A percentile compares a stretch with the other conserved stretches of the same genome.
Conservation (phyloP, 768 basidiomycete genomes). For the Lactarius pseudohatsudake region DNA sequence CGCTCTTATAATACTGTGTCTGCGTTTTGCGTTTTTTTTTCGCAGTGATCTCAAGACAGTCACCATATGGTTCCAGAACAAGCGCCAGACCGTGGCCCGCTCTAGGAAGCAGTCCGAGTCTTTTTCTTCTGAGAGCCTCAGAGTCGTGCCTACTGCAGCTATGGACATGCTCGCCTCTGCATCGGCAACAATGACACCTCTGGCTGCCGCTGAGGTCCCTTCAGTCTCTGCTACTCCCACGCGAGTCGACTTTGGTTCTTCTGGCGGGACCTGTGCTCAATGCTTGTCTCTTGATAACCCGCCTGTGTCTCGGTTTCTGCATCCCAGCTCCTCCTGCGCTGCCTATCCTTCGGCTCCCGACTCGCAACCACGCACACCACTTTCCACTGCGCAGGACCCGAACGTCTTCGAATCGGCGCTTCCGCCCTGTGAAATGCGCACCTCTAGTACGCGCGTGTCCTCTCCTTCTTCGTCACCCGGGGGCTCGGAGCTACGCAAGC, state of each 20-base stretch:
- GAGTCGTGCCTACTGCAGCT: conserved; percentile 1
- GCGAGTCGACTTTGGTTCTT: background rate
- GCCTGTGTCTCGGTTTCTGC: background rate
- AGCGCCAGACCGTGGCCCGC: conserved; percentile 51
- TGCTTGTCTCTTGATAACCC: background rate
- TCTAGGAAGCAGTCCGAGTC: conserved; percentile 36
- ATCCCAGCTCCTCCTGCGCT: background rate
- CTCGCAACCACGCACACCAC: background rate
- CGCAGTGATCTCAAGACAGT: conserved; percentile 46
- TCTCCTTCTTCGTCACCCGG: conserved; percentile 17
- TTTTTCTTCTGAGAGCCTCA: conserved; percentile 13
- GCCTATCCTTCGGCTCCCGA: background rate
- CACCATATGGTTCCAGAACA: conserved; percentile 85
- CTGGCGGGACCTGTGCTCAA: background rate
- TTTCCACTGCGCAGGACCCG: conserved; percentile 10
- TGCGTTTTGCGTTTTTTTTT: background rate
- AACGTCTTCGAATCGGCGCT: conserved; percentile 1
- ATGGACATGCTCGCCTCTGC: conserved; percentile 26
- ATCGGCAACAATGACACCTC: conserved; percentile 27
- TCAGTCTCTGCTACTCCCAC: background rate
- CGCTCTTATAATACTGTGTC: background rate
- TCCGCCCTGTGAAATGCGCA: conserved; percentile 1
- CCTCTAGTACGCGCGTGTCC: background rate
- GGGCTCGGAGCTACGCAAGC: conserved; percentile 10
- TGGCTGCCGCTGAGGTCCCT: conserved; percentile 1